phyloP scores from a whole-genome alignment of 108 stramenopile species.

The Pseudonitzschia delicatissima region DNA sequence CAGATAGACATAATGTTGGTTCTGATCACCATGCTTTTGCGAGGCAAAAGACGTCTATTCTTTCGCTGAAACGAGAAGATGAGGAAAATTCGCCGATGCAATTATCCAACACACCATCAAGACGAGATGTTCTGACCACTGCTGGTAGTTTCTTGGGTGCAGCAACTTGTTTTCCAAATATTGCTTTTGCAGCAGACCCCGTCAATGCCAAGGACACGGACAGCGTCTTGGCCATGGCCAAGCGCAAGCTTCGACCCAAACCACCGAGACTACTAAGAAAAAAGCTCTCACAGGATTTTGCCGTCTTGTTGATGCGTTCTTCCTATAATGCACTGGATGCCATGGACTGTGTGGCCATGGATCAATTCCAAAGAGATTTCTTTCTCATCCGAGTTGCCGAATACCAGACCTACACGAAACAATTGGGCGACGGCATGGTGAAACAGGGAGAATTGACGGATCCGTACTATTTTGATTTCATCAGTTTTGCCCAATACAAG shows the following conservation, averaged over 20 bases:
- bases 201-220: conserved; percentile 65
- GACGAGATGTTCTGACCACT: too few species aligned
- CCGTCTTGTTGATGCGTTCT: conserved; percentile 79
- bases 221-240: conserved; percentile 43
- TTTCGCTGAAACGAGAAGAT: too few species aligned
- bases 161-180: too few species aligned
- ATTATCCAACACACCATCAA: too few species aligned
- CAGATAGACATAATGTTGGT: too few species aligned
- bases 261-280: conserved; percentile 63
- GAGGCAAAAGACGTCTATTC: too few species aligned
- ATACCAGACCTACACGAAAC: conserved; percentile 61
- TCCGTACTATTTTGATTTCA: conserved; percentile 90
- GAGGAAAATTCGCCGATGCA: too few species aligned
- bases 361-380: conserved; percentile 88
- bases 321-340: conserved; percentile 80
- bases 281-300: conserved; percentile 75
- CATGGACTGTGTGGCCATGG: conserved; percentile 80
- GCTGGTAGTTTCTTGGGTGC: too few species aligned
- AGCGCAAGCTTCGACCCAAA: conserved; percentile 60
- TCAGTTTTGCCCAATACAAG: conserved; percentile 81
- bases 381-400: conserved; percentile 73
- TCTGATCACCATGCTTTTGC: too few species aligned
- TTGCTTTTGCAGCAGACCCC: conserved; percentile 63
- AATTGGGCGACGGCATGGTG: conserved; percentile 58
- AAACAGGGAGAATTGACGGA: conserved; percentile 80